These are phyloP conservation scores for Exophiala mesophila DNA, from an alignment of 2,329 filamentous ascomycete genomes.

Conservation along the genomic window DNA sequence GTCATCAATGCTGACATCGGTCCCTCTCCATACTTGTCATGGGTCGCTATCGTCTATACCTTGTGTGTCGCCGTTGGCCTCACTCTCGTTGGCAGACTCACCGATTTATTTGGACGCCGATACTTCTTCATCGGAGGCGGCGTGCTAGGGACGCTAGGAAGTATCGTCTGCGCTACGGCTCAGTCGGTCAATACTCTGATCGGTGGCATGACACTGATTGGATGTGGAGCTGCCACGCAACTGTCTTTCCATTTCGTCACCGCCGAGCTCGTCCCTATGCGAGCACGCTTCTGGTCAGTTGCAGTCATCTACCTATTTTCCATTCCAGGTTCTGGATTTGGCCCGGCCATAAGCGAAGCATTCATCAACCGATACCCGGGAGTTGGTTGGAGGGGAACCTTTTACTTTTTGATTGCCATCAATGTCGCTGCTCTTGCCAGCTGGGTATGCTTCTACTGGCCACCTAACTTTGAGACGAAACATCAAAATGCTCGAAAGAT, in stretches of 20 bases:
- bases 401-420: constrained; percentile 46
- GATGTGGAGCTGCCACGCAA: constrained; percentile 35
- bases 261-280: constrained; percentile 38
- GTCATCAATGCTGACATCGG: constrained; percentile 2
- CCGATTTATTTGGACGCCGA: constrained; percentile 35
- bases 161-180: constrained; percentile 35
- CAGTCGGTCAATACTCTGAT: constrained; percentile 35
- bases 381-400: constrained; percentile 46
- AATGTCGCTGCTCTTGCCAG: constrained; percentile 37
- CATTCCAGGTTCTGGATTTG: constrained; percentile 32
- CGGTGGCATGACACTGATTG: constrained; percentile 33
- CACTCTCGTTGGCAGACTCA: constrained; percentile 31
- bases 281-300: constrained; percentile 32
- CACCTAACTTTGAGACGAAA: constrained; percentile 43
- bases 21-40: not conserved
- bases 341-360: constrained; percentile 44
- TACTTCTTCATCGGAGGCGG: constrained; percentile 32
- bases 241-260: constrained; percentile 36
- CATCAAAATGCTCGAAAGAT: constrained; percentile 30
- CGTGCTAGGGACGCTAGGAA: constrained; percentile 34
- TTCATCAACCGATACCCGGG: constrained; percentile 39
- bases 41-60: constrained; percentile 3
- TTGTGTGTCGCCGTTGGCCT: constrained; percentile 17
- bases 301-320: constrained; percentile 32
- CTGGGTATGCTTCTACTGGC: constrained; percentile 45